Evolutionary conservation across 306 rosid species (phyloP).

Genomic region (Aeschynomene evenia): DNA sequence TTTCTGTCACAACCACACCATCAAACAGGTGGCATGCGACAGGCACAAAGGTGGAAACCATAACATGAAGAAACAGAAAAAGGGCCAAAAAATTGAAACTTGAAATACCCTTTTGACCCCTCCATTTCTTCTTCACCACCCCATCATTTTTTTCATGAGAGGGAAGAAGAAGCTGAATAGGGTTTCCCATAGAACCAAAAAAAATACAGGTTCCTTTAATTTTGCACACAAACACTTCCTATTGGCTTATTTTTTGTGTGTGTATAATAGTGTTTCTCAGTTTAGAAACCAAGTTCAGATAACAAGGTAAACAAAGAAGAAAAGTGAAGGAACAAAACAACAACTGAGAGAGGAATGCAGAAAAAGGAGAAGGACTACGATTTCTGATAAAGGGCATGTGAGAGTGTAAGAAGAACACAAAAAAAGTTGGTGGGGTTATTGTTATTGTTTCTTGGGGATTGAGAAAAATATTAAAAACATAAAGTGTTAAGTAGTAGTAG

Average conservation of each 20-base stretch:
- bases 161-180: neutral
- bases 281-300: neutral
- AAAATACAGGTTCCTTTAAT: neutral
- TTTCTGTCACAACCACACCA: slow-evolving; percentile 56
- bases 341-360: neutral
- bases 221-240: neutral
- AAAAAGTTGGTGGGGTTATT: slow-evolving; percentile 28
- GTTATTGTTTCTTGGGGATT: neutral
- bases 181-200: slow-evolving; percentile 56
- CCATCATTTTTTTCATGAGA: neutral
- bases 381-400: slow-evolving; percentile 35
- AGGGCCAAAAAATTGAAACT: slow-evolving; percentile 20
- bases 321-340: slow-evolving; percentile 6
- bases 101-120: slow-evolving; percentile 3
- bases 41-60: slow-evolving; percentile 24
- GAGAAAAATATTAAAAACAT: neutral
- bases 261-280: neutral
- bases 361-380: neutral
- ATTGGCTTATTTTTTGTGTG: neutral
- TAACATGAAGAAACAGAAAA: slow-evolving; percentile 38
- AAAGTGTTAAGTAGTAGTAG: neutral
- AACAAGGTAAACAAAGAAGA: neutral
- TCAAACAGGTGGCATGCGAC: slow-evolving; percentile 51
- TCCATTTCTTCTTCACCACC: neutral
- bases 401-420: too few relatives aligned